Conservation (phyloP, 2,329 filamentous ascomycete genomes). For the Phaeophleospora eucalypticola region DNA sequence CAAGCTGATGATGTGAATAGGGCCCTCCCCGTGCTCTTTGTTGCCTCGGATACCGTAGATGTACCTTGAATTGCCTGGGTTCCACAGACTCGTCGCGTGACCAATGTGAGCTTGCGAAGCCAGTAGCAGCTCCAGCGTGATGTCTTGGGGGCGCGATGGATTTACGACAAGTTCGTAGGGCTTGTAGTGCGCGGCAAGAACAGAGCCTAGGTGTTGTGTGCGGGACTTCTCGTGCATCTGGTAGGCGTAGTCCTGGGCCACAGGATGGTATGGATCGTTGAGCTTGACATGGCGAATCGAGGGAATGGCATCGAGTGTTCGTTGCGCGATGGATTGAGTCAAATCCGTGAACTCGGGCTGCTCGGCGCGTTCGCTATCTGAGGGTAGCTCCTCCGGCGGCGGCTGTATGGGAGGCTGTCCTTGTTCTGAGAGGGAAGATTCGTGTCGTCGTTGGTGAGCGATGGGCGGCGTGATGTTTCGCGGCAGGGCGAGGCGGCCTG, state of each 20-base stretch:
- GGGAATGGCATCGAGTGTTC: constrained; percentile 9
- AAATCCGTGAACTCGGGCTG: not conserved
- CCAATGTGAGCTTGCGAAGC: constrained; percentile 85
- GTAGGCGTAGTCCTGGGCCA: constrained; percentile 41
- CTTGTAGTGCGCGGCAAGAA: constrained; percentile 53
- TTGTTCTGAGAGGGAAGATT: constrained; percentile 32
- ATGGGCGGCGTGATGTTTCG: not conserved
- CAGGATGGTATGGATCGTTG: constrained; percentile 32
- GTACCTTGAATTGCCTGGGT: constrained; percentile 88
- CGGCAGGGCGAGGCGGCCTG: constrained; percentile 40
- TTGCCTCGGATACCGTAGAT: constrained; percentile 87
- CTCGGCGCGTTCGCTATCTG: constrained; percentile 1
- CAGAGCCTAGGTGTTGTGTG: constrained; percentile 37
- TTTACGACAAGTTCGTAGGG: constrained; percentile 63
- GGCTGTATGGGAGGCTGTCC: not conserved
- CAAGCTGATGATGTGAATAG: constrained; percentile 69
- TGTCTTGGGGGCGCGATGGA: constrained; percentile 71
- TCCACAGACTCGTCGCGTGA: constrained; percentile 87
- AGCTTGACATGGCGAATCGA: constrained; percentile 30
- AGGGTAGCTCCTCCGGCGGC: not conserved
- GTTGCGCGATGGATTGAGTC: not conserved
- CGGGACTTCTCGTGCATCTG: constrained; percentile 40
- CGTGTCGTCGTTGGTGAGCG: constrained; percentile 24
- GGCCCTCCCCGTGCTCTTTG: constrained; percentile 54
- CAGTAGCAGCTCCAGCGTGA: constrained; percentile 81